Evolutionary conservation across 108 stramenopile genomes (phyloP).

Genomic region (Pelagomonas calceolata): DNA sequence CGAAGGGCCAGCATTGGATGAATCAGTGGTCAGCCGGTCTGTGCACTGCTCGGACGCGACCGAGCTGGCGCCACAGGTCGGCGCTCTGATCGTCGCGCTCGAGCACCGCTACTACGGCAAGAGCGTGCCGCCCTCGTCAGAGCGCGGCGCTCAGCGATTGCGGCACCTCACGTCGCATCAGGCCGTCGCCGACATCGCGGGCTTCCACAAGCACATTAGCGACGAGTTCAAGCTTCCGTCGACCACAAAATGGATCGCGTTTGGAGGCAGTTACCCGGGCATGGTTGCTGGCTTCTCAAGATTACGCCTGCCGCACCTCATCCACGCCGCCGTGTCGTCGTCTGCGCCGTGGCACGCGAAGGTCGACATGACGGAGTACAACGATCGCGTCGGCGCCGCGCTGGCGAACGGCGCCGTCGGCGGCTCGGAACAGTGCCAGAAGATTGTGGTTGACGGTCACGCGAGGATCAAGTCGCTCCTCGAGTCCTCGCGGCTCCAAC

Average conservation of each 20-base stretch:
- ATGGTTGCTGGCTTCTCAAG: too few relatives aligned
- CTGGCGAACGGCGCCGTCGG: conserved; percentile 49
- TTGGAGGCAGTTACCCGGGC: conserved; percentile 64
- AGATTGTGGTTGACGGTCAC: conserved; percentile 55
- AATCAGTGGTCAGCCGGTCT: conserved; percentile 54
- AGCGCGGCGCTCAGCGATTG: conserved; percentile 32
- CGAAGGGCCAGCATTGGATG: conserved; percentile 62
- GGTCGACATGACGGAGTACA: conserved; percentile 67
- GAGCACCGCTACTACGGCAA: conserved; percentile 83
- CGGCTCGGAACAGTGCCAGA: conserved; percentile 55
- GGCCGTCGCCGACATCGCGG: conserved; percentile 66
- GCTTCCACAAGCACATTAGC: conserved; percentile 29
- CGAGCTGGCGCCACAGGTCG: conserved; percentile 38
- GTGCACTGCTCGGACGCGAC: conserved; percentile 83
- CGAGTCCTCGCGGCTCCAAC: conserved; percentile 10
- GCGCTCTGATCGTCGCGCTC: conserved; percentile 47
- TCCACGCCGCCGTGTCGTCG: conserved; percentile 60
- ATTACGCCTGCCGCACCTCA: conserved; percentile 64
- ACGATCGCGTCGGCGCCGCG: conserved; percentile 47
- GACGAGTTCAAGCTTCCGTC: neutral
- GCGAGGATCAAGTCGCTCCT: conserved; percentile 31
- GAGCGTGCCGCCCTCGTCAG: conserved; percentile 42
- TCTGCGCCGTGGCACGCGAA: conserved; percentile 66
- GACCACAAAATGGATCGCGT: conserved; percentile 51
- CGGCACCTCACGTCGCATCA: conserved; percentile 58